A percentile compares a stretch with the other conserved stretches of the same genome.
These are phyloP conservation scores for Rhynchosporium agropyri DNA, from an alignment of 2,329 filamentous ascomycete species.

Conservation along the genomic window DNA sequence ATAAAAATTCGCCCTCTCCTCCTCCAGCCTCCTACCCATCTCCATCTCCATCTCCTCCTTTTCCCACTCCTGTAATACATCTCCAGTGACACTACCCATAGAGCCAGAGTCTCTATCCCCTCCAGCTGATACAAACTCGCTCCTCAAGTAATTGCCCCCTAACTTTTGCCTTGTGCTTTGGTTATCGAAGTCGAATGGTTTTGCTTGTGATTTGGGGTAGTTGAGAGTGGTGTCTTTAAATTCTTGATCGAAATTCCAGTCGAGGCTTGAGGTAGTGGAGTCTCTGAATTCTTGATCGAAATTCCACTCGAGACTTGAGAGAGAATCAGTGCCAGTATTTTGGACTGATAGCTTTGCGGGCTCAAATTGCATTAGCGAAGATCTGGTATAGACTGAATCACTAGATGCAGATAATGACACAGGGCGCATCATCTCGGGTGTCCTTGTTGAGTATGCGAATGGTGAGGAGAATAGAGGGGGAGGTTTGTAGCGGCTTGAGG, in stretches of 20 bases:
- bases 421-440: not conserved
- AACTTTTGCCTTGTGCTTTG: not conserved
- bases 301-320: not conserved
- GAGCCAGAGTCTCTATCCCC: not conserved
- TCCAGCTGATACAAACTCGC: not conserved
- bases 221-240: not conserved
- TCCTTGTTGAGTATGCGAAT: not conserved
- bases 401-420: no score
- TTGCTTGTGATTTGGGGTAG: no score
- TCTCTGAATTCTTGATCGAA: not conserved
- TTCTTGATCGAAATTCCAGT: not conserved
- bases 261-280: not conserved
- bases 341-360: no score
- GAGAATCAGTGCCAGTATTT: not conserved
- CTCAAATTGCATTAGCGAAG: no score
- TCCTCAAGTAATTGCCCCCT: not conserved
- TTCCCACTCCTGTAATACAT: not conserved
- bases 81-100: not conserved
- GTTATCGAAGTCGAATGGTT: not conserved
- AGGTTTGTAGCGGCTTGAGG: not conserved
- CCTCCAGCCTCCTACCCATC: not conserved
- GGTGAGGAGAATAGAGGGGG: not conserved
- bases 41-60: not conserved
- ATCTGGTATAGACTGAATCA: no score
- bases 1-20: not conserved